Base-by-base conservation (phyloP, 1,284 basidiomycete species). In the Taiwanofungus camphoratus region DNA sequence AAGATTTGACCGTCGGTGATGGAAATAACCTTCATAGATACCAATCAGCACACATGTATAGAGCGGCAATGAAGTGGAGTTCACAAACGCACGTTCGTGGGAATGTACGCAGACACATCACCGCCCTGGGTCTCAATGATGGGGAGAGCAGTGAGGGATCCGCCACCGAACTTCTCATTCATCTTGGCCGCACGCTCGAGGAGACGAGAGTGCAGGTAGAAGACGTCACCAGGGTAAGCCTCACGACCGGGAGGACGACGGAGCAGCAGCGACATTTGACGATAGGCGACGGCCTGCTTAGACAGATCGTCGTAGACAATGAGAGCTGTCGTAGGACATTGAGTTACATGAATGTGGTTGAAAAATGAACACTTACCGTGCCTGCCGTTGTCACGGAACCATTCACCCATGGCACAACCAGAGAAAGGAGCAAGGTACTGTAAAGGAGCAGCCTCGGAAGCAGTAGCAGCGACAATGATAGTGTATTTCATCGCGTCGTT, bases 41-140 rank as follows among this genome's bases (percentile, higher is more conserved):
- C 31, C 11, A 18, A 12, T 33, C 18, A 33, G 31, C 11, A 33
- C 13, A 40, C 11, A 24, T 20, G 26, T 18, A 15, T 16, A 24
- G 1, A 21, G 3, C 24, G 32, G 22, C 3, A 23, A 40, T 29
- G 7, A 39, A 36, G 22, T 15, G 21, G 12, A 36, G 6, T 22
- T 45, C 39, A 39, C 44, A 45, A 30, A 69, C 82, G 47, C 54
- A 89, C 82, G 67, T 89, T 83, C 41, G 85, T 87, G 46, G 85
- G 85, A 63, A 96, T 96, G 75, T 97, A 96, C 39, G 92, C 93
- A 43, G 93, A 99, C 65, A 99, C 95, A 82, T 99, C 95, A 87
- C 95, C 95, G 85, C 95, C 95, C 77, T 99, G 95, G 63, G 95
- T 98, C 79, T 99, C 95, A 69, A 99, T 99, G 73, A 99, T 93